Evolutionary conservation across 2,329 filamentous ascomycete species (phyloP).

Genomic region (Paecilomyces sp.): DNA sequence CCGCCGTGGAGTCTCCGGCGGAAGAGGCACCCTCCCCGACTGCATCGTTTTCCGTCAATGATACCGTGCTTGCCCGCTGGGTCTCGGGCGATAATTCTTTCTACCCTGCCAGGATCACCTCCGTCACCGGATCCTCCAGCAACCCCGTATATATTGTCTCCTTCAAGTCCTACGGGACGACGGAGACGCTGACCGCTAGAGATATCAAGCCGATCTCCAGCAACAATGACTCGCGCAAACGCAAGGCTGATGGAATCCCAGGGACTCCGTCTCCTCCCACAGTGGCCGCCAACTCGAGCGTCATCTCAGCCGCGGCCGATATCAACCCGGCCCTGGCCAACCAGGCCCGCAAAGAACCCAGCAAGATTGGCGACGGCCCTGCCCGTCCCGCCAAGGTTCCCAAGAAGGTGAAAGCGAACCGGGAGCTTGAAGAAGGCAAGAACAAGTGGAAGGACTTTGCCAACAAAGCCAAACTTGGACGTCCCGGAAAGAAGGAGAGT

Average conservation of each 20-base stretch:
- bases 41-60: constrained; percentile 73
- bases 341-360: constrained; percentile 56
- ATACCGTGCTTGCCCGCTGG: constrained; percentile 87
- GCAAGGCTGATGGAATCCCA: constrained; percentile 75
- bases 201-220: constrained; percentile 72
- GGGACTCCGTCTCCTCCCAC: constrained; percentile 39
- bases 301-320: constrained; percentile 60
- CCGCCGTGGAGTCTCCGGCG: constrained; percentile 33
- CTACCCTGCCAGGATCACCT: constrained; percentile 88
- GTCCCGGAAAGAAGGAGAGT: constrained; percentile 76
- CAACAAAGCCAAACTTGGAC: constrained; percentile 61
- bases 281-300: constrained; percentile 40
- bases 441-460: constrained; percentile 93
- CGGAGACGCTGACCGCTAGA: constrained; percentile 71
- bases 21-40: constrained; percentile 49
- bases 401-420: constrained; percentile 78
- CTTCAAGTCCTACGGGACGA: constrained; percentile 80
- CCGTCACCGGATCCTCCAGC: constrained; percentile 84
- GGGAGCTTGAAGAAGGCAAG: constrained; percentile 84
- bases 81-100: constrained; percentile 79
- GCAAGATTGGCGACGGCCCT: constrained; percentile 55
- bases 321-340: constrained; percentile 60
- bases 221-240: constrained; percentile 60
- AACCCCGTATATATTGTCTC: constrained; percentile 91
- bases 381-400: constrained; percentile 59